phyloP scores from a whole-genome alignment of 2,329 filamentous ascomycete species.

The Emmonsiellopsis sp. region DNA sequence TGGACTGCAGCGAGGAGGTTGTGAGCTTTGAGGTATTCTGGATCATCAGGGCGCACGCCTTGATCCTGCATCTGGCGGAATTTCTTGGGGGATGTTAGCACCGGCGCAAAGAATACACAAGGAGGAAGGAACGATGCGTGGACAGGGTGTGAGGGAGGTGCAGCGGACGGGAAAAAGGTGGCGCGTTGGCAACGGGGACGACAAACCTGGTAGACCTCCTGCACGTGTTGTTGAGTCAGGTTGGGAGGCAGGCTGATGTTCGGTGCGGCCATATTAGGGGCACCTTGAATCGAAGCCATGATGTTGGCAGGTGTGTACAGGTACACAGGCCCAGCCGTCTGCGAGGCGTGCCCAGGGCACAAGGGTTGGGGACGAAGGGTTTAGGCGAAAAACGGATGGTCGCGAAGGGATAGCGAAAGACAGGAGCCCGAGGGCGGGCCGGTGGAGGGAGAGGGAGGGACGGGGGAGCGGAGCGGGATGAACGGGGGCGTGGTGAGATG shows the following conservation, averaged over 20 bases:
- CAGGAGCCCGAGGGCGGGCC: constrained; percentile 1
- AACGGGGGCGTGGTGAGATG: background rate
- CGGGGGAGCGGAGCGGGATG: constrained; percentile 10
- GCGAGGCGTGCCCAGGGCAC: background rate
- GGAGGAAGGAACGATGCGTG: background rate
- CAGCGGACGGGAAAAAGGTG: constrained; percentile 2
- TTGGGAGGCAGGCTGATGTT: constrained; percentile 54
- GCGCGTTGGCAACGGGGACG: constrained; percentile 6
- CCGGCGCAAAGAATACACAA: background rate
- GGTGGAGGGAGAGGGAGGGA: constrained; percentile 10
- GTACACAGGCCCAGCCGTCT: background rate
- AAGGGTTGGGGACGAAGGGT: background rate
- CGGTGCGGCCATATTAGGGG: constrained; percentile 58
- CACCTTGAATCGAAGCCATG: constrained; percentile 75
- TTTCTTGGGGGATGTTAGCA: constrained; percentile 52
- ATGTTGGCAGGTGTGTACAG: constrained; percentile 14
- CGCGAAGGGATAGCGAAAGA: constrained; percentile 4
- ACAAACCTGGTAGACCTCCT: constrained; percentile 54
- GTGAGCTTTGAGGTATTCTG: constrained; percentile 76
- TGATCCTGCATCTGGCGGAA: constrained; percentile 80
- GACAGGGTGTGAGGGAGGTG: background rate
- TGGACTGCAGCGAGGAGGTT: constrained; percentile 66
- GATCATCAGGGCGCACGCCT: constrained; percentile 71
- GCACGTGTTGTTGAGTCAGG: constrained; percentile 66
- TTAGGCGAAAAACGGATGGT: background rate